A percentile compares a stretch with the other conserved stretches of the same genome.
Conservation (phyloP, 495 filamentous ascomycete genomes). For the Usnea hakonensis region DNA sequence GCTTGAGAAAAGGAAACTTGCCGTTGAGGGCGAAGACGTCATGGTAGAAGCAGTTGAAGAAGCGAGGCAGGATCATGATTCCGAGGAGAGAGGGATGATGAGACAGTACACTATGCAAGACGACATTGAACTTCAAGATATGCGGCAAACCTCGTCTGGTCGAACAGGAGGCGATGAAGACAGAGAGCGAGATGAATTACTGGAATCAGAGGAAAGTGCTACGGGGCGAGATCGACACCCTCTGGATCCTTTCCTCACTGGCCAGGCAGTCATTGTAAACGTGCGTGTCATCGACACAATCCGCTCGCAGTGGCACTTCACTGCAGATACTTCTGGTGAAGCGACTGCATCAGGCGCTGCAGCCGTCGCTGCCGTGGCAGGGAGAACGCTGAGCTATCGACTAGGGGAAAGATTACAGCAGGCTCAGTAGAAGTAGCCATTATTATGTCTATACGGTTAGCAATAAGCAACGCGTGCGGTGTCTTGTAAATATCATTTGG, state of each 20-base stretch:
- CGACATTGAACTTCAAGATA: conserved; percentile 44
- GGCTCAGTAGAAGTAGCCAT: not conserved
- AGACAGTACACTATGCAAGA: conserved; percentile 39
- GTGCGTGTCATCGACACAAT: conserved; percentile 62
- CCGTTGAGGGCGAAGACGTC: conserved; percentile 21
- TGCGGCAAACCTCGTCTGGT: conserved; percentile 21
- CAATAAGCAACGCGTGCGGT: conserved; percentile 5
- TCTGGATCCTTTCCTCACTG: conserved; percentile 55
- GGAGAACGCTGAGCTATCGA: conserved; percentile 10
- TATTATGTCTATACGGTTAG: not conserved
- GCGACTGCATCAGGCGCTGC: conserved; percentile 1
- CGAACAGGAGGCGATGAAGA: conserved; percentile 29
- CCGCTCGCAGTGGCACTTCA: conserved; percentile 48
- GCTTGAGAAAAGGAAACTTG: conserved; percentile 51
- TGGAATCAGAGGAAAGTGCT: conserved; percentile 35
- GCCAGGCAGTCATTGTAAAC: conserved; percentile 60
- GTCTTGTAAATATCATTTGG: not conserved
- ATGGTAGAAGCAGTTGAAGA: conserved; percentile 8
- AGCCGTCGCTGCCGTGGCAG: conserved; percentile 8
- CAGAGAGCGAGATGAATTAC: conserved; percentile 40
- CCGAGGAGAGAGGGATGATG: conserved; percentile 71
- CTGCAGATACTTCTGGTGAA: conserved; percentile 7
- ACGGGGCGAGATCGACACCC: conserved; percentile 34
- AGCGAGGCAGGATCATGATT: conserved; percentile 59
- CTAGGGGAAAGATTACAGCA: conserved; percentile 12